These are phyloP conservation scores for Fraxinus greggii DNA, from an alignment of 305 asterid species.

Conservation along the genomic window DNA sequence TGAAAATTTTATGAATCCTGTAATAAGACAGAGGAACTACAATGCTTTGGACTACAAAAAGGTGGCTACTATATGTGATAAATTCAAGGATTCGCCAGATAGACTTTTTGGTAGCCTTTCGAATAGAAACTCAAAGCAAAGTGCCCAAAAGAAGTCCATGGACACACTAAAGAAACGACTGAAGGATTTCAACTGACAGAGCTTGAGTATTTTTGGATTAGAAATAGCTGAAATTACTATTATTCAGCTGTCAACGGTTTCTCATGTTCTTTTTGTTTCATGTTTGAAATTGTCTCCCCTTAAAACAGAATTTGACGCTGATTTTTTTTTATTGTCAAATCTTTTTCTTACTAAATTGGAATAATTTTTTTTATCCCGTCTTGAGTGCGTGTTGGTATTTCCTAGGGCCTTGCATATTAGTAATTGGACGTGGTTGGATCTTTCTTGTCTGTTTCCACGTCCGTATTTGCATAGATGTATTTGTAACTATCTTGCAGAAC, in stretches of 20 bases:
- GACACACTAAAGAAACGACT: constrained; percentile 76
- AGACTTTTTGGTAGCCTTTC: constrained; percentile 91
- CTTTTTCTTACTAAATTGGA: neutral
- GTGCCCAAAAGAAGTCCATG: constrained; percentile 82
- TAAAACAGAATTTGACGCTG: constrained; percentile 16
- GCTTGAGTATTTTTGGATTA: constrained; percentile 16
- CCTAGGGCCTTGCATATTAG: constrained; percentile 17
- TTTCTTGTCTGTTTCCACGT: neutral
- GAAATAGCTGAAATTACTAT: constrained; percentile 22
- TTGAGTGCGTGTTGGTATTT: constrained; percentile 61
- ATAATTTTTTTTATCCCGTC: neutral
- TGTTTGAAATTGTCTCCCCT: constrained; percentile 22
- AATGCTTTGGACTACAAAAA: constrained; percentile 71
- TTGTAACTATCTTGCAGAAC: neutral
- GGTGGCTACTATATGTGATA: constrained; percentile 87
- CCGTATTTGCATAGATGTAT: neutral
- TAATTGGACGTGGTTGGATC: neutral
- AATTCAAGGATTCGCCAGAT: constrained; percentile 78
- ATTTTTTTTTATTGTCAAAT: neutral
- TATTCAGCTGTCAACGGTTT: neutral
- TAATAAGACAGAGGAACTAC: constrained; percentile 79
- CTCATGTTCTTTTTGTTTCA: constrained; percentile 3
- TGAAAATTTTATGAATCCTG: constrained; percentile 92
- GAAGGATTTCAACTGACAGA: constrained; percentile 74
- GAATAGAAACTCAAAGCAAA: constrained; percentile 70